Conservation (phyloP, 768 basidiomycete genomes). For the Boletellus emodensis region DNA sequence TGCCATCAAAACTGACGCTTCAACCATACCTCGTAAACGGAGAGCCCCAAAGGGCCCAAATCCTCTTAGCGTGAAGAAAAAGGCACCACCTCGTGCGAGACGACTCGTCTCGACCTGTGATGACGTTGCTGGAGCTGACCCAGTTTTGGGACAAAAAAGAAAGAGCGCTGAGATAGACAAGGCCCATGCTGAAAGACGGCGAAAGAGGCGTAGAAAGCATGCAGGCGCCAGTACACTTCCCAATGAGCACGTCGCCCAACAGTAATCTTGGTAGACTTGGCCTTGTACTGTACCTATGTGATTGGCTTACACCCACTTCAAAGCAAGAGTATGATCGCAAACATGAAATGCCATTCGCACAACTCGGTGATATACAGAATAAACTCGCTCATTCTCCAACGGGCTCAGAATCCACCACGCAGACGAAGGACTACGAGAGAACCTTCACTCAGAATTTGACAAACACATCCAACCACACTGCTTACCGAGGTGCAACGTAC, state of each 20-base stretch:
- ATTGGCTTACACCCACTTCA: neutral
- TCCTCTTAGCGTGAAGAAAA: constrained; percentile 91
- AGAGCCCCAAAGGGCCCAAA: constrained; percentile 86
- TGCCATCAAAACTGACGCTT: constrained; percentile 35
- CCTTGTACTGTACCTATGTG: neutral
- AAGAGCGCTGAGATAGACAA: constrained; percentile 1
- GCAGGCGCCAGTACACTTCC: neutral
- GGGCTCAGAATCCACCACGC: constrained; percentile 62
- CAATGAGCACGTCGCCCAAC: neutral
- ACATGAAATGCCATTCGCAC: neutral
- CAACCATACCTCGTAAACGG: constrained; percentile 45
- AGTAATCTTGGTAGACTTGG: neutral
- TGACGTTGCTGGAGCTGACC: neutral
- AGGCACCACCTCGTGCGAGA: constrained; percentile 36
- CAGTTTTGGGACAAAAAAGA: constrained; percentile 18
- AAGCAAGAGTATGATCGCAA: neutral
- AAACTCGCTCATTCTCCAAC: neutral
- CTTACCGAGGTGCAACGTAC: constrained; percentile 57
- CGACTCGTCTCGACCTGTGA: neutral
- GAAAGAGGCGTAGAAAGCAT: constrained; percentile 24
- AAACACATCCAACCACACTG: neutral
- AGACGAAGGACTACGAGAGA: constrained; percentile 58
- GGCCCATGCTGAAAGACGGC: constrained; percentile 2
- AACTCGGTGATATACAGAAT: neutral
- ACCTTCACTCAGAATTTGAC: neutral